Base-by-base conservation (phyloP, 805 yeast species). In the Candida fluviatilis region DNA sequence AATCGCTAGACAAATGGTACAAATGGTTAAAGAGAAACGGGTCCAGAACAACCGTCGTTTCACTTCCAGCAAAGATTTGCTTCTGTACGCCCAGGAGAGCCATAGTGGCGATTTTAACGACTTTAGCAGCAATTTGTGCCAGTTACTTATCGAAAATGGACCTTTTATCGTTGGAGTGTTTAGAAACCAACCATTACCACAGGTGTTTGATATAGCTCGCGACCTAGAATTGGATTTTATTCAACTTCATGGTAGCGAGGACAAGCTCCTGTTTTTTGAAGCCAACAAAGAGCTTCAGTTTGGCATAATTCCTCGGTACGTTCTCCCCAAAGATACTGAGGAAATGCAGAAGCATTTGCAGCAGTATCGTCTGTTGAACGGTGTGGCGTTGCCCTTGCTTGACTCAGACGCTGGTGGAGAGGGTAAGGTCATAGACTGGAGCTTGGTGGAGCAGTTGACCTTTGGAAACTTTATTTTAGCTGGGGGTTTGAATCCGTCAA, bases 391-490 rank as follows among this genome's bases (percentile, higher is more conserved):
- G 4, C 78, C 89, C 1, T 66, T 93, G 34, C 66, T 91, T 14
- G 99, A 93, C 54, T 82, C 95, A 2, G 96, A 86, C 50, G 72
- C 72, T 2, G 99, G 99, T 8, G 99, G 99, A 1, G 93, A 88
- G 48, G 99, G 99, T 4, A 76, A 76, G 38, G 50, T 66, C n/a
- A 73, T 89, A 13, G 79, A 84, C 55, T 91, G 98, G 98, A 42
- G 46, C 2, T 39, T 51, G 10, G 50, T 64, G 4, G 47, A 52
- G 23, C 53, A 62, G 64, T 80, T 29, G 52, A 49, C 47, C 26
- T 64, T 63, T 30, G 60, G 67, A 0, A 54, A 67, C 32, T 86
- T 73, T 50, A 52, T 93, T 0, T 66, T 93, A 18, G 98, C 98
- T 0, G 99, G 99, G 4, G 99, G 99, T 0, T 68, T 93, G 40